Evolutionary conservation across 768 basidiomycete species (phyloP).

Genomic region (Fomitopsis pulvina): DNA sequence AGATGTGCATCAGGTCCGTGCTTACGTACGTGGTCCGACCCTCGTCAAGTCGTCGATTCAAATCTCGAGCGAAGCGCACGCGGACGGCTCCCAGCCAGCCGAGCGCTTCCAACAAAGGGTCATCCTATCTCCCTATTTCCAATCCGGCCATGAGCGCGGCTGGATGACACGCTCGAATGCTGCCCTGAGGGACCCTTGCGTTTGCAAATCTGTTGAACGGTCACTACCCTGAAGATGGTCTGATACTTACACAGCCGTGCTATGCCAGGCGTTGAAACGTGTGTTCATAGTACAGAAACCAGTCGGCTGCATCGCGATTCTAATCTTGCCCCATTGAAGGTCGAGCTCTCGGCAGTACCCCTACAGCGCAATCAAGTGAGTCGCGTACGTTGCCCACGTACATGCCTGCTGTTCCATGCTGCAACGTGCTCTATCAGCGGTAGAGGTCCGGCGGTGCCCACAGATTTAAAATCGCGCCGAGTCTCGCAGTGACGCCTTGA

Average conservation of each 20-base stretch:
- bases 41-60: background rate
- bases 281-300: background rate
- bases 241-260: background rate
- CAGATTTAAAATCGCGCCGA: no score
- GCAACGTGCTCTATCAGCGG: background rate
- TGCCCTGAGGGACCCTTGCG: background rate
- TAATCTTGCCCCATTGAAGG: background rate
- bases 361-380: background rate
- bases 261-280: background rate
- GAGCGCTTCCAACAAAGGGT: background rate
- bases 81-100: background rate
- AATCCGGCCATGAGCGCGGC: background rate
- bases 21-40: background rate
- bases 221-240: background rate
- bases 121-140: background rate
- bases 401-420: background rate
- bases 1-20: no score
- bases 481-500: background rate
- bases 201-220: background rate
- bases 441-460: background rate
- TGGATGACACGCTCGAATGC: background rate
- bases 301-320: background rate
- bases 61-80: background rate
- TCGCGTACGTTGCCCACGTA: background rate
- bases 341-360: no score